phyloP scores from a whole-genome alignment of 2,329 filamentous ascomycete species.

The Byssothecium circinans region DNA sequence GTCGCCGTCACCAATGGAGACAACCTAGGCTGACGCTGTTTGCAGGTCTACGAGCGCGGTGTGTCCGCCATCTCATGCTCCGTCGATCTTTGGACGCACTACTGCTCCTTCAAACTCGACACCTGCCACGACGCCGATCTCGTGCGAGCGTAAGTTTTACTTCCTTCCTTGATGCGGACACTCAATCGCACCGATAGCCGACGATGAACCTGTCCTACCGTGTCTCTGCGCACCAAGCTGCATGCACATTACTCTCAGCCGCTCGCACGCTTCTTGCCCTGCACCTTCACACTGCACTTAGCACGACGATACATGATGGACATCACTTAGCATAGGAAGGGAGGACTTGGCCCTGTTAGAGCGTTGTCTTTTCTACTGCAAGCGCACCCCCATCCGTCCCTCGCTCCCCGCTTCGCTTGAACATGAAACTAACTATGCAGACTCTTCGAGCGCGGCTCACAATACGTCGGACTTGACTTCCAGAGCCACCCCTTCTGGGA shows the following conservation, averaged over 20 bases:
- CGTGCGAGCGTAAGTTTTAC: conserved; percentile 96
- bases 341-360: conserved; percentile 14
- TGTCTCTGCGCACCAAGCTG: conserved; percentile 22
- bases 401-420: conserved; percentile 5
- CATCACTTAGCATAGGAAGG: conserved; percentile 8
- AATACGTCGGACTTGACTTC: conserved; percentile 87
- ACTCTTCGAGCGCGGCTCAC: conserved; percentile 87
- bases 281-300: conserved; percentile 16
- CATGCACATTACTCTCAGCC: conserved; percentile 23
- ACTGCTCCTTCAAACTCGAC: conserved; percentile 97
- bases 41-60: conserved; percentile 88
- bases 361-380: conserved; percentile 18
- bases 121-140: conserved; percentile 92
- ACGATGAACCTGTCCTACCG: conserved; percentile 16
- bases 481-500: conserved; percentile 97
- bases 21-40: conserved; percentile 5
- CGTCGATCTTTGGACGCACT: conserved; percentile 95
- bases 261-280: conserved; percentile 42
- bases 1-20: not conserved
- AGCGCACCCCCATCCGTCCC: conserved; percentile 15
- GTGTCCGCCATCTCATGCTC: conserved; percentile 91
- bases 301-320: conserved; percentile 16
- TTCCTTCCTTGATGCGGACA: conserved; percentile 29
- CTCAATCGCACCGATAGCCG: conserved; percentile 33
- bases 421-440: conserved; percentile 51